These are phyloP conservation scores for Poa pratensis DNA, from an alignment of 176 grass and related monocot species.

Conservation along the genomic window DNA sequence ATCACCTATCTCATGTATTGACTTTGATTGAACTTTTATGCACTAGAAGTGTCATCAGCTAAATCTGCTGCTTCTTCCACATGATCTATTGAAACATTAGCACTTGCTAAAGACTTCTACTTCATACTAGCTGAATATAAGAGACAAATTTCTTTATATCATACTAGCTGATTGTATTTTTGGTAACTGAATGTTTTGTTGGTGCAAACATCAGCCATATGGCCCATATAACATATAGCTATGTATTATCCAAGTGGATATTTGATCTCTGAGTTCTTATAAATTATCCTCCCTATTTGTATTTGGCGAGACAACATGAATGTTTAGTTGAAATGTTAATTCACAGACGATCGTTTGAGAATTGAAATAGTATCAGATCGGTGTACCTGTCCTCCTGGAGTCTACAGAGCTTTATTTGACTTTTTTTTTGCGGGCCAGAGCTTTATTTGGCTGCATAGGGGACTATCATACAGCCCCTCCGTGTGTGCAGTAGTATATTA, in stretches of 20 bases:
- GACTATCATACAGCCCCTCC: not conserved
- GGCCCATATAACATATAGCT: not conserved
- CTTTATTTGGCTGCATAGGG: too few relatives aligned
- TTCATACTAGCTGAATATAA: too few relatives aligned
- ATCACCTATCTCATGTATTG: not conserved
- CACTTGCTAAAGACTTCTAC: too few relatives aligned
- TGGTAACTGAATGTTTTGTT: slow-evolving; percentile 11
- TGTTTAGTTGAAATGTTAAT: not conserved
- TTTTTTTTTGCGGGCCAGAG: too few relatives aligned
- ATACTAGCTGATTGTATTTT: not conserved
- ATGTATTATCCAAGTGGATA: slow-evolving; percentile 19
- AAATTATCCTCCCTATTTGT: not conserved
- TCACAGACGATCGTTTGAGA: not conserved
- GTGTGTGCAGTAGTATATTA: not conserved
- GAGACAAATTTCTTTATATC: not conserved
- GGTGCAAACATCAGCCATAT: not conserved
- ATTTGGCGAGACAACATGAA: not conserved
- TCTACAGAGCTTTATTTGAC: not conserved
- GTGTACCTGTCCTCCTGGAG: not conserved
- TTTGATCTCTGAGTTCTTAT: not conserved
- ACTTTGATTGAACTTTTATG: not conserved
- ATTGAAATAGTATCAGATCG: not conserved
- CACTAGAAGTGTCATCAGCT: not conserved
- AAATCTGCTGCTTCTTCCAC: not conserved
- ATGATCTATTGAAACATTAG: not conserved